A percentile compares a stretch with the other conserved stretches of the same genome.
Conservation (phyloP, 2,329 filamentous ascomycete genomes). For the Sphaerulina populicola region DNA sequence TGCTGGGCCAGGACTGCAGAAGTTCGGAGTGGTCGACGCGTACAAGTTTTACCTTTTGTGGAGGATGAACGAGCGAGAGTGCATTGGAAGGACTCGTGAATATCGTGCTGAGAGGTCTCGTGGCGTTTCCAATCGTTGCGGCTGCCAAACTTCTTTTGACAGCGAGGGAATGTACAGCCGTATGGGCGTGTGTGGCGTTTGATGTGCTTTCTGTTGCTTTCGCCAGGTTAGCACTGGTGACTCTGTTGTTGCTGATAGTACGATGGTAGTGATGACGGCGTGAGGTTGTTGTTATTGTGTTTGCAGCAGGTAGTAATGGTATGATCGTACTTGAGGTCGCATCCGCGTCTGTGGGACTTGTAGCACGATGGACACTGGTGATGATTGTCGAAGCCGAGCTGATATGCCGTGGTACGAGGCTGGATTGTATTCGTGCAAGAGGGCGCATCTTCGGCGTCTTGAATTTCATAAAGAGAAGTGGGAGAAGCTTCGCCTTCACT, state of each 20-base stretch:
- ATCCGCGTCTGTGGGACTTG: constrained; percentile 29
- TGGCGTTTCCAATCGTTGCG: constrained; percentile 94
- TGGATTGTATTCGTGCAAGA: no score
- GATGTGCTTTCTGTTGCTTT: constrained; percentile 60
- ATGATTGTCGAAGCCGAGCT: neutral
- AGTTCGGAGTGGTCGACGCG: constrained; percentile 51
- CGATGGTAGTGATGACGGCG: neutral
- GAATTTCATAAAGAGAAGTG: neutral
- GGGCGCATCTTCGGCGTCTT: neutral
- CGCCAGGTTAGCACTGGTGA: neutral
- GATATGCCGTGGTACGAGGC: neutral
- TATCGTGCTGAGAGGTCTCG: constrained; percentile 69
- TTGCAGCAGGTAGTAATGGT: constrained; percentile 1
- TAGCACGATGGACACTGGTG: constrained; percentile 16
- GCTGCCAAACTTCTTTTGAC: constrained; percentile 70
- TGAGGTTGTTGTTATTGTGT: neutral
- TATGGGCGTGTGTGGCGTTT: constrained; percentile 77
- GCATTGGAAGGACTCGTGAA: constrained; percentile 66
- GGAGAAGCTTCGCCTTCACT: neutral
- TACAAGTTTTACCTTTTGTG: constrained; percentile 42
- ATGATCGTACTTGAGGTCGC: constrained; percentile 34
- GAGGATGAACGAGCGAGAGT: constrained; percentile 14
- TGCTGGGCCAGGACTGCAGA: constrained; percentile 55
- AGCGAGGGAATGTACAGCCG: constrained; percentile 65
- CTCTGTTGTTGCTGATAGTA: neutral